Evolutionary conservation across 306 rosid genomes (phyloP).

Genomic region (Rosa lucieae): DNA sequence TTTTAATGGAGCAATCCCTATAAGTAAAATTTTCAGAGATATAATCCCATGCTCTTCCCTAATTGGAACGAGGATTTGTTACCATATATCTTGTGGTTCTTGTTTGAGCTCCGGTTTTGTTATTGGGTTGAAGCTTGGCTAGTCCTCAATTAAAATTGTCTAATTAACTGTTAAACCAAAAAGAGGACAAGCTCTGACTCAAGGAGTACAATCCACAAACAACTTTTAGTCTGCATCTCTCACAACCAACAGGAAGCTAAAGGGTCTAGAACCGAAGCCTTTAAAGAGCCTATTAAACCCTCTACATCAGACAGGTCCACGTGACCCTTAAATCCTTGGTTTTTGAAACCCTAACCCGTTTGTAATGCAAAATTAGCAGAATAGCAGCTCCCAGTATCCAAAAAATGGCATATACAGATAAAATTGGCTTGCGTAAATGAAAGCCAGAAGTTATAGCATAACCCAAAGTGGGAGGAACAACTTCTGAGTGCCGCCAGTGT

Average conservation of each 20-base stretch:
- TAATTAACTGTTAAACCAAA: neutral
- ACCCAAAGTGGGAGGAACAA: slow-evolving; percentile 65
- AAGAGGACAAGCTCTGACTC: slow-evolving; percentile 18
- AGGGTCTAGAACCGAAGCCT: slow-evolving; percentile 1
- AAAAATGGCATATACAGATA: neutral
- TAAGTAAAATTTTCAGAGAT: neutral
- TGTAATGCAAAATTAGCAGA: slow-evolving; percentile 18
- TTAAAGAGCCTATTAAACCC: slow-evolving; percentile 29
- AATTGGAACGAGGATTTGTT: neutral
- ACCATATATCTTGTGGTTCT: neutral
- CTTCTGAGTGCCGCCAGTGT: slow-evolving; percentile 89
- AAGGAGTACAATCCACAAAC: slow-evolving; percentile 25
- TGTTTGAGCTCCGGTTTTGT: neutral
- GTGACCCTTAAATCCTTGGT: slow-evolving; percentile 57
- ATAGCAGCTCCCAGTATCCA: neutral
- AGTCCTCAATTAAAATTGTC: neutral
- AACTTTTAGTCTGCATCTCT: slow-evolving; percentile 25
- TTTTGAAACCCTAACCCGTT: slow-evolving; percentile 40
- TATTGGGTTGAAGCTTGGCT: neutral
- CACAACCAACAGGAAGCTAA: slow-evolving; percentile 33
- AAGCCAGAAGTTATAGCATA: slow-evolving; percentile 10
- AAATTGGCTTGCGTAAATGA: slow-evolving; percentile 14
- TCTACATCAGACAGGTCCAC: slow-evolving; percentile 65
- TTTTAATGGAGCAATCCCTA: neutral
- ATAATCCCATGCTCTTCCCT: neutral